Evolutionary conservation across 148 eudicot species (phyloP).

Genomic region (Diospyros lotus): DNA sequence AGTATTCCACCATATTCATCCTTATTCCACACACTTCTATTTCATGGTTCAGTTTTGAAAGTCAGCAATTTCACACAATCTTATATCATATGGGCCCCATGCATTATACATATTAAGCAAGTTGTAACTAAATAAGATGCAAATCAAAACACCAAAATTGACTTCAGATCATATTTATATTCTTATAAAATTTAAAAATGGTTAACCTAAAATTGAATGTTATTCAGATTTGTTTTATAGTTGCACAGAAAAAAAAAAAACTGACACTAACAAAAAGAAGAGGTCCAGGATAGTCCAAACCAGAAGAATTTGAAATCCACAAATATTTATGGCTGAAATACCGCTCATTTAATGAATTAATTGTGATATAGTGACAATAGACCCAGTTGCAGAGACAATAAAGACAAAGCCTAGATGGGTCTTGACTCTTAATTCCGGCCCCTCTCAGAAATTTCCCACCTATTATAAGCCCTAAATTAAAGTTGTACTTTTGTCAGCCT

Average conservation of each 20-base stretch:
- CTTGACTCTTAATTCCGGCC: slow-evolving; percentile 1
- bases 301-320: slow-evolving; percentile 12
- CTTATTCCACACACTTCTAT: neutral
- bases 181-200: neutral
- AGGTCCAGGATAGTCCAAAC: slow-evolving; percentile 11
- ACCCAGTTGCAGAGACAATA: neutral
- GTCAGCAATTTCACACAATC: neutral
- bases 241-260: neutral
- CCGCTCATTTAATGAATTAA: slow-evolving; percentile 16
- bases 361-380: slow-evolving; percentile 5
- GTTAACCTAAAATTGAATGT: slow-evolving; percentile 12
- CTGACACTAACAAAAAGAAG: slow-evolving; percentile 10
- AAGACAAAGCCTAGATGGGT: slow-evolving; percentile 4
- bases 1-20: neutral
- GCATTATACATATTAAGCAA: neutral
- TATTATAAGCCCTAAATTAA: neutral
- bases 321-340: slow-evolving; percentile 3
- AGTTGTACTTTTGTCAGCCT: neutral
- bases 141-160: slow-evolving; percentile 11
- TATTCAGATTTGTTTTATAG: neutral
- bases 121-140: neutral
- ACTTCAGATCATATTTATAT: neutral
- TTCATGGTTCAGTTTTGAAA: neutral
- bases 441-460: slow-evolving; percentile 5
- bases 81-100: slow-evolving; percentile 5